Evolutionary conservation across 345 rosid genomes (phyloP).

Genomic region (Salix exigua): DNA sequence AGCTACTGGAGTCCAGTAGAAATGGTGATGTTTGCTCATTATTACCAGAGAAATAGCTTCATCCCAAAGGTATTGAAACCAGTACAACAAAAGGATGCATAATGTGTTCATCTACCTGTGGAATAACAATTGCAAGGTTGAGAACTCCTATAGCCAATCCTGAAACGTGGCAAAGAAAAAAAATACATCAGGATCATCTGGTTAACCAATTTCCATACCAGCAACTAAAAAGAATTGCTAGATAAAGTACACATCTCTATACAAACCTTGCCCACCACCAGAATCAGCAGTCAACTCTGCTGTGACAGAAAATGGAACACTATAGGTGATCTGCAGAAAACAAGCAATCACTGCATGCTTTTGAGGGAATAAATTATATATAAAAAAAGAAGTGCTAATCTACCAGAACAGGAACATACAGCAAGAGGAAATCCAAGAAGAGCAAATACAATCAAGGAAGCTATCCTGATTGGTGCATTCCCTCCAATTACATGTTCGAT

Average conservation of each 20-base stretch:
- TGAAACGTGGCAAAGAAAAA: conserved; percentile 24
- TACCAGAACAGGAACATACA: conserved; percentile 43
- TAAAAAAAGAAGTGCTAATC: neutral
- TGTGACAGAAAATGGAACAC: conserved; percentile 91
- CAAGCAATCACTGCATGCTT: conserved; percentile 5
- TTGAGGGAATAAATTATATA: neutral
- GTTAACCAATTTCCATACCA: neutral
- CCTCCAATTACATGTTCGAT: conserved; percentile 58
- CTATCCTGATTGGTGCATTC: conserved; percentile 52
- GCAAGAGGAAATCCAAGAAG: conserved; percentile 97
- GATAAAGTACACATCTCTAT: conserved; percentile 7
- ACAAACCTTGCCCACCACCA: conserved; percentile 90
- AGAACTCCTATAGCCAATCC: conserved; percentile 96
- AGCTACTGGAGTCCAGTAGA: neutral
- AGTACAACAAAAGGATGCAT: neutral
- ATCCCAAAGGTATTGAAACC: neutral
- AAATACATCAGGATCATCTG: neutral
- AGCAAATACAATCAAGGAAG: conserved; percentile 71
- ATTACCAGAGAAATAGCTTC: neutral
- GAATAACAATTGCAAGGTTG: conserved; percentile 89
- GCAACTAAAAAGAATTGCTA: neutral
- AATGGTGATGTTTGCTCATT: neutral
- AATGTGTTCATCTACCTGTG: conserved; percentile 52
- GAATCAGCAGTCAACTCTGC: conserved; percentile 94
- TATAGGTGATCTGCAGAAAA: conserved; percentile 70